phyloP scores from a whole-genome alignment of 1,139 yeast species.

The Pichia norvegensis region DNA sequence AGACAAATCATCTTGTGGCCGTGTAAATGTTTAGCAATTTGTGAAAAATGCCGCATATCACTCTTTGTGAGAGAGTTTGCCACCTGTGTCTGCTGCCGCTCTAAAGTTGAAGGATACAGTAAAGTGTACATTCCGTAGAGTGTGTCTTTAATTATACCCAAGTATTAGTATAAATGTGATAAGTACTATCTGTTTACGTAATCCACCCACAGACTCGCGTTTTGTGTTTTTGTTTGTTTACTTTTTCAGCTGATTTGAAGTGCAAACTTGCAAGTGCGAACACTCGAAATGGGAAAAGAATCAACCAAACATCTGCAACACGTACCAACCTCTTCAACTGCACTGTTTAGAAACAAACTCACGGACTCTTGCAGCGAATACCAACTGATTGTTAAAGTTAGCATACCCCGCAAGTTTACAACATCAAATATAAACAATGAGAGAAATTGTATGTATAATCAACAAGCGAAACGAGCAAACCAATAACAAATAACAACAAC shows the following conservation, averaged over 20 bases:
- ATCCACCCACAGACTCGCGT: background rate
- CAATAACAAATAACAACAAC: too few relatives aligned
- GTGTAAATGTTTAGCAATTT: conserved; percentile 79
- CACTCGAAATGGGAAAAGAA: conserved; percentile 9
- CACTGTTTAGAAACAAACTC: too few relatives aligned
- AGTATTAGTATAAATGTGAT: background rate
- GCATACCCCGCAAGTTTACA: background rate
- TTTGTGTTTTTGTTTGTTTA: conserved; percentile 1
- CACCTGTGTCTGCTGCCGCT: conserved; percentile 81
- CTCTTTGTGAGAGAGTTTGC: conserved; percentile 66
- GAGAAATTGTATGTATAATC: conserved; percentile 17
- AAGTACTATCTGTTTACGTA: background rate
- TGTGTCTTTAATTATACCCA: background rate
- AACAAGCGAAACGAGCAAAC: too few relatives aligned
- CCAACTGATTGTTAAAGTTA: background rate
- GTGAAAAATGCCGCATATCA: conserved; percentile 77
- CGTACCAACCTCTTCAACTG: background rate
- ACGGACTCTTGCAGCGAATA: background rate
- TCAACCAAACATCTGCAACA: background rate
- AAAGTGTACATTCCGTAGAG: conserved; percentile 44
- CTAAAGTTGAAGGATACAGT: conserved; percentile 54
- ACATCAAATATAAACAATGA: conserved; percentile 7
- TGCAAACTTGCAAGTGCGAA: background rate
- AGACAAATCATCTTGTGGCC: conserved; percentile 89
- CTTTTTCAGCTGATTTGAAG: background rate